Percentiles rank a stretch among this genome's conserved stretches.
phyloP scores from a whole-genome alignment of 2,329 filamentous ascomycete genomes.

The Cercospora sp. region DNA sequence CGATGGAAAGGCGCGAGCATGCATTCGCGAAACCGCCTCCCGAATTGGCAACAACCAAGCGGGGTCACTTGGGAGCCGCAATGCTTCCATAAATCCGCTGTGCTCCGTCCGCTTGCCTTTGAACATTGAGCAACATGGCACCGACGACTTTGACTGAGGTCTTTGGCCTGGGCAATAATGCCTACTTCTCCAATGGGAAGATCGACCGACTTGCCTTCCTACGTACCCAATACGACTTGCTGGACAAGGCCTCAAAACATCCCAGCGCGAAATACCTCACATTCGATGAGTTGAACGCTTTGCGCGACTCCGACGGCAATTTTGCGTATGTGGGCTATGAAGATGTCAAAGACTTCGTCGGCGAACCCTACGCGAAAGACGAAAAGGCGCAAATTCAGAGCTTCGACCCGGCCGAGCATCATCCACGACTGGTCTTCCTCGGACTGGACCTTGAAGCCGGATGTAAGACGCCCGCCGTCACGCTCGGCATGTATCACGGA shows the following conservation, averaged over 20 bases:
- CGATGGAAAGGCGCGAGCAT: neutral
- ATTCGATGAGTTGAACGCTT: constrained; percentile 25
- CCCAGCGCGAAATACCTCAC: constrained; percentile 26
- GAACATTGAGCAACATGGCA: constrained; percentile 11
- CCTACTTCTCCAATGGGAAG: constrained; percentile 26
- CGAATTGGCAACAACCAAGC: neutral
- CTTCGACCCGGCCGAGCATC: constrained; percentile 24
- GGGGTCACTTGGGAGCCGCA: constrained; percentile 2
- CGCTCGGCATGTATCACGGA: constrained; percentile 24
- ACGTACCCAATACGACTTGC: constrained; percentile 22
- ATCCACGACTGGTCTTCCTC: constrained; percentile 27
- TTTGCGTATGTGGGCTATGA: constrained; percentile 22
- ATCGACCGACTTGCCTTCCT: constrained; percentile 27
- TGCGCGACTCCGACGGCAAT: constrained; percentile 18
- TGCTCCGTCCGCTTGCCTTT: neutral
- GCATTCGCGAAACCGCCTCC: neutral
- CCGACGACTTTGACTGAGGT: constrained; percentile 23
- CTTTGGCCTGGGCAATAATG: constrained; percentile 27
- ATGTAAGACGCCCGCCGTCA: constrained; percentile 16
- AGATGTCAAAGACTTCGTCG: constrained; percentile 23
- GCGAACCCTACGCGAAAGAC: constrained; percentile 23
- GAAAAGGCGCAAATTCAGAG: constrained; percentile 26
- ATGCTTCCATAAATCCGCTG: constrained; percentile 2
- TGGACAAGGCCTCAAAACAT: constrained; percentile 27
- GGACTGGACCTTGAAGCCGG: constrained; percentile 27